phyloP scores from a whole-genome alignment of 345 rosid genomes.

The Pistacia atlantica region DNA sequence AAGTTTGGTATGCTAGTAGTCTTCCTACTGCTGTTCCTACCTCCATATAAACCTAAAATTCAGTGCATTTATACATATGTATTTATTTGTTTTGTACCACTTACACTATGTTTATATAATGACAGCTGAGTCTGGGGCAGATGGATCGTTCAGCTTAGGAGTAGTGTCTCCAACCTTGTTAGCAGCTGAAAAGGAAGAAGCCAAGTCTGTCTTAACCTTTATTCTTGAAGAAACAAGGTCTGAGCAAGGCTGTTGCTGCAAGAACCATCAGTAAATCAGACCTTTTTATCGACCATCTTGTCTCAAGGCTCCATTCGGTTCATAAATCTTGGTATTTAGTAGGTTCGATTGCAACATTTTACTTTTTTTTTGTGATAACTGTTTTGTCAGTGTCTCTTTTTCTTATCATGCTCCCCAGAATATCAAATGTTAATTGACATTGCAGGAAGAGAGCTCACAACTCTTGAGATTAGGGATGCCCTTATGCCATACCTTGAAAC shows the following conservation, averaged over 20 bases:
- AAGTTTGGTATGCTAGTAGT: conserved; percentile 33
- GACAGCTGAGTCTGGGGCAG: conserved; percentile 53
- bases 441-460: background rate
- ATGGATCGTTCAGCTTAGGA: conserved; percentile 53
- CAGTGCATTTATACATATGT: background rate
- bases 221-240: conserved; percentile 82
- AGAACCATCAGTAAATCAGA: conserved; percentile 75
- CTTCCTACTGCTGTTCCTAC: background rate
- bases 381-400: background rate
- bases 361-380: background rate
- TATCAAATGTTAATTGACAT: background rate
- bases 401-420: background rate
- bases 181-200: conserved; percentile 90
- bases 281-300: conserved; percentile 71
- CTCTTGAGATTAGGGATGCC: background rate
- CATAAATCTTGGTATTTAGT: conserved; percentile 87
- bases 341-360: conserved; percentile 62
- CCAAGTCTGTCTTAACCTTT: conserved; percentile 81
- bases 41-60: background rate
- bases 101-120: background rate
- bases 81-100: background rate
- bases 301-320: conserved; percentile 78
- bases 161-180: conserved; percentile 60
- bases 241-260: conserved; percentile 67
- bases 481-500: background rate